These are phyloP conservation scores for Salvia hispanica DNA, from an alignment of 257 asterid species.

Conservation along the genomic window DNA sequence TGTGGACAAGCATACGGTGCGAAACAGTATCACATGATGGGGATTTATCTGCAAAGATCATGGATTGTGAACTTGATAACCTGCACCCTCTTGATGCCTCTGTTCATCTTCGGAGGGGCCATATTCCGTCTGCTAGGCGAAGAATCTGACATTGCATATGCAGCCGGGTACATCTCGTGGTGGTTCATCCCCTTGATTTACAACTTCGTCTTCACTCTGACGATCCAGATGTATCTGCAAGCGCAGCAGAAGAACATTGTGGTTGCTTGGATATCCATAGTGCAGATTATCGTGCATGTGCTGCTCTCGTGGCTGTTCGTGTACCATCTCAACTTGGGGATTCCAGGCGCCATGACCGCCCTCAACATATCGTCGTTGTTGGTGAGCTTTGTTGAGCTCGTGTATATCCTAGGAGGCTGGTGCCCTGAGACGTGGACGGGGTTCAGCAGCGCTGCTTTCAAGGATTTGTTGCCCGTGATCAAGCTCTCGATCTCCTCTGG, in stretches of 20 bases:
- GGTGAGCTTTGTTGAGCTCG: slow-evolving; percentile 41
- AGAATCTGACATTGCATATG: slow-evolving; percentile 40
- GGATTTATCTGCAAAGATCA: slow-evolving; percentile 68
- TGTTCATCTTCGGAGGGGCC: slow-evolving; percentile 50
- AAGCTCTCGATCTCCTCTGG: slow-evolving; percentile 67
- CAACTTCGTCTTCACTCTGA: slow-evolving; percentile 52
- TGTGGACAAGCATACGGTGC: slow-evolving; percentile 86
- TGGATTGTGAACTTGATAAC: slow-evolving; percentile 60
- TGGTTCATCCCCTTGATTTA: slow-evolving; percentile 64
- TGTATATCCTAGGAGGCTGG: slow-evolving; percentile 66
- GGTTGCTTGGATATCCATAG: slow-evolving; percentile 49
- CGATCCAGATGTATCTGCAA: slow-evolving; percentile 67
- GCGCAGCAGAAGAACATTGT: slow-evolving; percentile 61
- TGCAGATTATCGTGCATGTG: slow-evolving; percentile 44
- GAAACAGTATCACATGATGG: slow-evolving; percentile 70
- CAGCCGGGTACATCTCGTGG: slow-evolving; percentile 54
- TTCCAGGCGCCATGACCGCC: slow-evolving; percentile 61
- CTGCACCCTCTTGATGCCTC: slow-evolving; percentile 42
- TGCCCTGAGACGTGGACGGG: slow-evolving; percentile 63
- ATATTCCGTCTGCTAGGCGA: slow-evolving; percentile 57
- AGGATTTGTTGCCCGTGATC: slow-evolving; percentile 55
- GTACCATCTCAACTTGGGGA: slow-evolving; percentile 38
- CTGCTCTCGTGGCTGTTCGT: slow-evolving; percentile 64
- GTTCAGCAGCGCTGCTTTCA: slow-evolving; percentile 48
- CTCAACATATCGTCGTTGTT: slow-evolving; percentile 46